phyloP scores from a whole-genome alignment of 2,329 filamentous ascomycete genomes.

The Pseudocercospora fijiensis region DNA sequence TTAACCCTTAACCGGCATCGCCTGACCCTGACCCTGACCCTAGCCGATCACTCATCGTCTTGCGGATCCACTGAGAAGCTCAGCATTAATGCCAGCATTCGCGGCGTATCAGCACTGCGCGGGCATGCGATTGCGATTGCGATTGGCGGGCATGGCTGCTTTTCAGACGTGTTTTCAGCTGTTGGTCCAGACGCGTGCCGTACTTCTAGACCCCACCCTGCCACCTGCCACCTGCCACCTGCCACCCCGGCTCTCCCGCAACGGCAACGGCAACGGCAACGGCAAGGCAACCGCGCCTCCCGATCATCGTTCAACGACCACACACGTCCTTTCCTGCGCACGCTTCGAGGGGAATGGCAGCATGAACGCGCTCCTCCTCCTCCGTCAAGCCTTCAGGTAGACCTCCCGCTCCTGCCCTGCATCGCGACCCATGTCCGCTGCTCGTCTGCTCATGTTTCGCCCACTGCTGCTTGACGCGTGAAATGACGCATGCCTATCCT shows the following conservation, averaged over 20 bases:
- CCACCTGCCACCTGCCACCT: too few species aligned
- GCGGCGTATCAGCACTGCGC: background rate
- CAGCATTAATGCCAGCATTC: background rate
- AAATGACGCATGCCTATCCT: slow-evolving; percentile 20
- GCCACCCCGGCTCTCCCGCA: background rate
- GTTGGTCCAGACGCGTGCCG: background rate
- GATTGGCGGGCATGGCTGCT: slow-evolving; percentile 1
- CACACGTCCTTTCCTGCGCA: background rate
- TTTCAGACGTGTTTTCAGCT: background rate
- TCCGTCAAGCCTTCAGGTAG: background rate
- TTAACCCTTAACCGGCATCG: background rate
- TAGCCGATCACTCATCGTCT: background rate
- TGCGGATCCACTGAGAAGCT: slow-evolving; percentile 3
- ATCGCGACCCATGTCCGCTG: background rate
- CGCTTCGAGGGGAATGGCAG: background rate
- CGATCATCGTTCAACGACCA: background rate
- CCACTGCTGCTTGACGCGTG: slow-evolving; percentile 4
- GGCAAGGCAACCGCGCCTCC: slow-evolving; percentile 4
- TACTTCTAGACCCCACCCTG: too few species aligned
- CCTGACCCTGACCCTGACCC: too few species aligned
- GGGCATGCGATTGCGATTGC: background rate
- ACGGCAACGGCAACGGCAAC: too few species aligned
- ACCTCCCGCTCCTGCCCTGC: background rate
- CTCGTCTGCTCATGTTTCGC: background rate
- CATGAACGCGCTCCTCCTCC: background rate